Evolutionary conservation across 2,329 filamentous ascomycete genomes (phyloP).

Genomic region (Periconia sp.): DNA sequence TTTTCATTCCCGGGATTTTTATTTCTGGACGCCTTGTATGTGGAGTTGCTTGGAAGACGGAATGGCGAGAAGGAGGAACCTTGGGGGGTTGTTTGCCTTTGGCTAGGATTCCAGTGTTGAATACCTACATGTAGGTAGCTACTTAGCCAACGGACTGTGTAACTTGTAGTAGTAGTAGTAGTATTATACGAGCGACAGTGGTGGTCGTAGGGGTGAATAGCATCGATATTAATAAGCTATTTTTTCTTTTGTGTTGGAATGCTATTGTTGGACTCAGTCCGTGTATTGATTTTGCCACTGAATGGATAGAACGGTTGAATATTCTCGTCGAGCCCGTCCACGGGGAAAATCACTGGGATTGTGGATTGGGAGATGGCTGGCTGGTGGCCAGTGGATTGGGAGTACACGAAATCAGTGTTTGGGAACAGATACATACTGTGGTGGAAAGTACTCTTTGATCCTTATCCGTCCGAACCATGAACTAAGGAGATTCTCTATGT

Average conservation of each 20-base stretch:
- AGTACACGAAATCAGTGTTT: no score
- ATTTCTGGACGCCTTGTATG: constrained; percentile 17
- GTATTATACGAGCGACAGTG: not conserved
- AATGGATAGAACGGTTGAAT: no score
- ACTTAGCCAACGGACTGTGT: not conserved
- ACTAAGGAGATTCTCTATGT: no score
- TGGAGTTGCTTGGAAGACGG: not conserved
- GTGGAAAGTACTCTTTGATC: no score
- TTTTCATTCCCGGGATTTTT: constrained; percentile 3
- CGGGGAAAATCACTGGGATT: no score
- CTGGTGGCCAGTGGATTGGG: no score
- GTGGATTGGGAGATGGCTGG: no score
- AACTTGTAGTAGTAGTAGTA: not conserved
- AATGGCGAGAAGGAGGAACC: not conserved
- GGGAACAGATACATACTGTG: no score
- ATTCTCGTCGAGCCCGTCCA: no score
- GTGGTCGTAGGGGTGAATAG: not conserved
- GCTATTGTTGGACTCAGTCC: no score
- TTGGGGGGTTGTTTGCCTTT: not conserved
- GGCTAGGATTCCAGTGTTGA: not conserved
- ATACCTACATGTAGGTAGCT: not conserved
- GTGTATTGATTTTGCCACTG: no score
- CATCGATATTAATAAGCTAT: not conserved
- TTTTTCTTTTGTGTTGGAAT: not conserved
- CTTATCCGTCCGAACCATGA: no score